These are phyloP conservation scores for Kwoniella botswanensis DNA, from an alignment of 768 basidiomycete species.

Conservation along the genomic window DNA sequence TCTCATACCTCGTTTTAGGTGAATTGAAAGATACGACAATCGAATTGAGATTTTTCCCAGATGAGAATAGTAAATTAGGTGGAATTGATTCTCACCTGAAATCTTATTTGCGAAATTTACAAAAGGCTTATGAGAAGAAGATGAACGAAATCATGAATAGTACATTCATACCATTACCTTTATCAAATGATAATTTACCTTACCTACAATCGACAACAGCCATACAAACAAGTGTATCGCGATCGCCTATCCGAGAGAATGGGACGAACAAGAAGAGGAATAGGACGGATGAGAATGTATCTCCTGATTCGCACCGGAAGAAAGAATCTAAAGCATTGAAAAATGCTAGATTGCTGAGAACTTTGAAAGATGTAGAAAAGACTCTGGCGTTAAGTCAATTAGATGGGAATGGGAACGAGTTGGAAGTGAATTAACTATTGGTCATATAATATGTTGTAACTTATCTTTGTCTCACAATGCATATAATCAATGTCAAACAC, in stretches of 20 bases:
- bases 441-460: background rate
- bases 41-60: constrained; percentile 1
- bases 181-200: no score
- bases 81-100: background rate
- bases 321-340: constrained; percentile 37
- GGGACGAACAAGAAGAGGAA: background rate
- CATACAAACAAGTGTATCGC: background rate
- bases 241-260: background rate
- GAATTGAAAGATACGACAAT: constrained; percentile 23
- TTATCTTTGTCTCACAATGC: background rate
- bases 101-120: background rate
- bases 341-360: constrained; percentile 39
- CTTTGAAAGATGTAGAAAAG: constrained; percentile 33
- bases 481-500: background rate
- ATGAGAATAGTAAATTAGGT: no score
- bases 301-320: background rate
- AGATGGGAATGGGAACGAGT: background rate
- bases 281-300: background rate
- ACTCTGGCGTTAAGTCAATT: constrained; percentile 28
- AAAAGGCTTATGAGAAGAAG: background rate
- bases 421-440: background rate
- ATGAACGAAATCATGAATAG: background rate
- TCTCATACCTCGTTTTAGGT: constrained; percentile 32
- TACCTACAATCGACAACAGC: background rate
- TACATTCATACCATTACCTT: background rate